Conservation (phyloP, 495 filamentous ascomycete species). For the Gamarada debralockiae region DNA sequence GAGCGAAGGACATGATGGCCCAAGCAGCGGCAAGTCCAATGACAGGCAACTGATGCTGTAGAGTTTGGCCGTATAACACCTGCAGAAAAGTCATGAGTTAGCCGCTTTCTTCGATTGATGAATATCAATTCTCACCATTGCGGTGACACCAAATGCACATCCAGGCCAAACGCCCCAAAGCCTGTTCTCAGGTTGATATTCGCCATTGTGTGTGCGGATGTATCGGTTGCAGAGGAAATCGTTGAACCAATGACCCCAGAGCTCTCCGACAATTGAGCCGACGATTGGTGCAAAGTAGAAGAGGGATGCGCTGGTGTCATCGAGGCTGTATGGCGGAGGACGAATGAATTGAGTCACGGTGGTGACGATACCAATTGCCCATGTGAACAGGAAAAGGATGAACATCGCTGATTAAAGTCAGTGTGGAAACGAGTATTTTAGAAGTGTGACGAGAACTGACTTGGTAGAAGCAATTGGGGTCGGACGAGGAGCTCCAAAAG, state of each 20-base stretch:
- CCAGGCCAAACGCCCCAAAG: slow-evolving; percentile 11
- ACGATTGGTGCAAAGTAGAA: slow-evolving; percentile 37
- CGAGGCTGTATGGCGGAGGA: slow-evolving; percentile 32
- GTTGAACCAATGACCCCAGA: slow-evolving; percentile 38
- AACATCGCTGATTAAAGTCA: too few relatives aligned
- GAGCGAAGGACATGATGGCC: slow-evolving; percentile 27
- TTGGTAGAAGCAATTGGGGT: slow-evolving; percentile 29
- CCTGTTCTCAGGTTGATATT: slow-evolving; percentile 22
- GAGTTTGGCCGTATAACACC: slow-evolving; percentile 31
- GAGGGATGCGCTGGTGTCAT: slow-evolving; percentile 24
- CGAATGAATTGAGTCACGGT: slow-evolving; percentile 33
- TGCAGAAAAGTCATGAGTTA: slow-evolving; percentile 38
- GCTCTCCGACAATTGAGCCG: slow-evolving; percentile 29
- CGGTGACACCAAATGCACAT: background rate
- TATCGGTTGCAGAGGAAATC: slow-evolving; percentile 29
- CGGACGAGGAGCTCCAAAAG: slow-evolving; percentile 17
- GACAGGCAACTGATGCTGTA: slow-evolving; percentile 29
- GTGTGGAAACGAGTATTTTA: too few relatives aligned
- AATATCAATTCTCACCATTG: too few relatives aligned
- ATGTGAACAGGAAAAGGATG: slow-evolving; percentile 27
- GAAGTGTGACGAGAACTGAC: slow-evolving; percentile 7
- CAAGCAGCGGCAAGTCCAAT: slow-evolving; percentile 29
- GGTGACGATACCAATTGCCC: slow-evolving; percentile 33
- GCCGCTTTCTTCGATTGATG: slow-evolving; percentile 44
- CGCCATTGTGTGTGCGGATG: slow-evolving; percentile 17